Evolutionary conservation across 306 rosid species (phyloP).

Genomic region (Cyclanthera cordifolia): DNA sequence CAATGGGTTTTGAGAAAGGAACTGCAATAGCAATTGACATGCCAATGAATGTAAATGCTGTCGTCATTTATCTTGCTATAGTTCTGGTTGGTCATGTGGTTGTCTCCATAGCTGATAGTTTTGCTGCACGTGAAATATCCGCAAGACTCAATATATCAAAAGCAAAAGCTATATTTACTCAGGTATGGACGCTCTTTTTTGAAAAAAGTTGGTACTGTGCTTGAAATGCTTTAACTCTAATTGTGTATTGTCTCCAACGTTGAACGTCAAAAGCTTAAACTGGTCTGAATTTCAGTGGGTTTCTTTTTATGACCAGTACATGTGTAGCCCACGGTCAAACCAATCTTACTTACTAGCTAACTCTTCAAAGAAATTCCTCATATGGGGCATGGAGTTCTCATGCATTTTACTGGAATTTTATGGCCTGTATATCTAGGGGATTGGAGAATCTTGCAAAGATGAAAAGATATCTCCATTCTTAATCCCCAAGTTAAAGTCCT

Average conservation of each 20-base stretch:
- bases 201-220: not conserved
- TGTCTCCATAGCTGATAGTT: constrained; percentile 96
- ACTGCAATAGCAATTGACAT: constrained; percentile 89
- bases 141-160: constrained; percentile 66
- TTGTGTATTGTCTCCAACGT: not conserved
- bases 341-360: not conserved
- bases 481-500: not conserved
- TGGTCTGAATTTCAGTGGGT: not conserved
- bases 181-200: constrained; percentile 36
- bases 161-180: constrained; percentile 85
- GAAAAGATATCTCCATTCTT: not conserved
- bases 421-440: not conserved
- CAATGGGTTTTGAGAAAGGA: constrained; percentile 63
- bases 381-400: not conserved
- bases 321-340: not conserved
- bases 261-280: constrained; percentile 4
- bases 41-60: constrained; percentile 80
- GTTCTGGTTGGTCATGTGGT: constrained; percentile 74
- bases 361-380: not conserved
- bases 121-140: constrained; percentile 82
- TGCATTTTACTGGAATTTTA: not conserved
- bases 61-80: constrained; percentile 79
- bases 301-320: not conserved
- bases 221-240: not conserved
- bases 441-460: not conserved